A percentile compares a stretch with the other conserved stretches of the same genome.
Evolutionary conservation across 495 filamentous ascomycete genomes (phyloP).

Genomic region (Tuber melanosporum): DNA sequence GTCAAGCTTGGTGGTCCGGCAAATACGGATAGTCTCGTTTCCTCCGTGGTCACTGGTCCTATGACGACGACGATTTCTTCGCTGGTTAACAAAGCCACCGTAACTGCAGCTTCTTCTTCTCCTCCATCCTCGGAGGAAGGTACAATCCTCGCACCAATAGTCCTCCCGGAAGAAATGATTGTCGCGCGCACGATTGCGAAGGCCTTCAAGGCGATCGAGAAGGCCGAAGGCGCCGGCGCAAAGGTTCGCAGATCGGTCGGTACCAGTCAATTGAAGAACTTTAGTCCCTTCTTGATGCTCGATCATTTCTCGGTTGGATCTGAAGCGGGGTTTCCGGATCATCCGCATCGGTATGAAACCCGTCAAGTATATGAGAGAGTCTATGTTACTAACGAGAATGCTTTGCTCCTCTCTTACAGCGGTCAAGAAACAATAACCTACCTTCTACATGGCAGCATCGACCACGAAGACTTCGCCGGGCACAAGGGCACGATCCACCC

Average conservation of each 20-base stretch:
- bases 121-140: not conserved
- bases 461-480: constrained; percentile 94
- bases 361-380: too few species aligned
- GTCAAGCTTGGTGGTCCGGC: not conserved
- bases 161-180: constrained; percentile 52
- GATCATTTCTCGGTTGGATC: constrained; percentile 81
- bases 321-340: constrained; percentile 83
- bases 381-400: constrained; percentile 17
- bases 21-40: not conserved
- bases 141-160: not conserved
- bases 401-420: not conserved
- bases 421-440: constrained; percentile 89
- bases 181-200: constrained; percentile 68
- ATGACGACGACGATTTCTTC: not conserved
- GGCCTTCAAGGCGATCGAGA: constrained; percentile 75
- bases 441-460: constrained; percentile 70
- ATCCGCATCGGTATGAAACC: constrained; percentile 55
- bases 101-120: not conserved
- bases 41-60: not conserved
- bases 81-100: not conserved
- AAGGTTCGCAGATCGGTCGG: constrained; percentile 84
- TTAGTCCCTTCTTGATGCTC: constrained; percentile 94
- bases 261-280: constrained; percentile 72
- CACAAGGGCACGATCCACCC: constrained; percentile 76
- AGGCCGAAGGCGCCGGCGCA: constrained; percentile 84